Evolutionary conservation across 192 early-diverging fungal species (phyloP), one percentile per base, ranked within the genome.

Genomic region (Thamnidium elegans): DNA sequence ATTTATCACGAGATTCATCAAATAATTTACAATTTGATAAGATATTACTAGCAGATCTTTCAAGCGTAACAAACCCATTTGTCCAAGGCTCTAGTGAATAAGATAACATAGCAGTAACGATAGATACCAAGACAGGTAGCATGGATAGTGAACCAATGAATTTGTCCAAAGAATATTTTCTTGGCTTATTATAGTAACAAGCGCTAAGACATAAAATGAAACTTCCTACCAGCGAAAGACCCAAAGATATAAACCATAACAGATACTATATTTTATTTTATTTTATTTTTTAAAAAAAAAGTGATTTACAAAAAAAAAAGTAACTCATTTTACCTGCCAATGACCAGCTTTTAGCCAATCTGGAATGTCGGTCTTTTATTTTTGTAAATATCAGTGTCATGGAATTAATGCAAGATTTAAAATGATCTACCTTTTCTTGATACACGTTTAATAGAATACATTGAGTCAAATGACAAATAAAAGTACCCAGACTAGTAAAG

Each of bases 281-380:
- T 53, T 23, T 21, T 21, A 15, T 21, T 14, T 5, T 45, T 36
- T 59, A 47, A 62, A 48, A 20, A 36, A 13, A 39, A 14, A 31
- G 7, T 17, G 13, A 23, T 1, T 48, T 62, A 30, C 19, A 6
- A 45, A 26, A 26, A 26, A 26, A 26, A 26, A 3, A 26, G 26
- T 26, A n/a, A n/a, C n/a, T 26, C 3, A 59, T 59, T 59, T 55
- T 67, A 67, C 66, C 56, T 67, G 66, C 66, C 66, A 67, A 43
- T 67, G 66, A 7, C 66, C 66, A 11, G 48, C 56, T 60, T 30
- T 19, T 45, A 67, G 15, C 65, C 65, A 66, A 56, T 56, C 32
- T 19, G 52, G 42, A n/a, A 66, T 58, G n/a, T 23, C 34, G 23
- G 52, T 36, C 65, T 58, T 19, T 26, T 26, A 2, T 26, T 26